A percentile compares a stretch with the other conserved stretches of the same genome.
These are phyloP conservation scores for Globisporangium perplexum DNA, from an alignment of 352 stramenopile genomes.

Conservation along the genomic window DNA sequence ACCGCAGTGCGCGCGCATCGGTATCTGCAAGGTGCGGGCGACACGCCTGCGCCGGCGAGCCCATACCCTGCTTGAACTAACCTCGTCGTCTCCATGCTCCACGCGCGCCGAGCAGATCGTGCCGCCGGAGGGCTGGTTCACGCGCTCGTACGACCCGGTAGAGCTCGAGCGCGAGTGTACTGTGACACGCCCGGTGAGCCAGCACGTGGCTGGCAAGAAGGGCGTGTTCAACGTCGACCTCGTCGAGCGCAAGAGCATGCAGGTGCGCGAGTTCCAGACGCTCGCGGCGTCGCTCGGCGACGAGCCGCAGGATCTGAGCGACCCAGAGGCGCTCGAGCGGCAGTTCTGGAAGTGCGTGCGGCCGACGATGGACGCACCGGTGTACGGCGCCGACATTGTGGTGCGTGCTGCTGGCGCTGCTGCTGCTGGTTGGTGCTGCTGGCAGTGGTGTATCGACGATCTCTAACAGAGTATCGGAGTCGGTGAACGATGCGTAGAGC, in stretches of 20 bases:
- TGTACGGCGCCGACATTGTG: slow-evolving; percentile 90
- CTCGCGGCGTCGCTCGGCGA: slow-evolving; percentile 32
- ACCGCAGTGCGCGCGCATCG: slow-evolving; percentile 62
- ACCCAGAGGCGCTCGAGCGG: slow-evolving; percentile 61
- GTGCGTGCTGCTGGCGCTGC: slow-evolving; percentile 30
- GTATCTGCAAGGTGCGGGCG: slow-evolving; percentile 87
- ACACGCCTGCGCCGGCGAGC: no score
- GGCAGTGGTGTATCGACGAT: background rate
- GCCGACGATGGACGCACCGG: slow-evolving; percentile 78
- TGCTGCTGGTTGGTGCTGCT: no score
- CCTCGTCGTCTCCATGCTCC: no score
- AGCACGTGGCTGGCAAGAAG: slow-evolving; percentile 88
- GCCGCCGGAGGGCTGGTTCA: slow-evolving; percentile 72
- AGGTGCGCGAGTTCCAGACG: slow-evolving; percentile 48
- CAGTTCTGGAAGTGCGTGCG: slow-evolving; percentile 87
- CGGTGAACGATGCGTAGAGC: slow-evolving; percentile 20
- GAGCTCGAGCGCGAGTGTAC: slow-evolving; percentile 27
- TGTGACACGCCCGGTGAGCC: slow-evolving; percentile 63
- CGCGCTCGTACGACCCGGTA: slow-evolving; percentile 52
- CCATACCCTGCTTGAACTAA: no score
- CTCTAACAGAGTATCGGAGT: background rate
- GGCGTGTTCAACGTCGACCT: slow-evolving; percentile 90
- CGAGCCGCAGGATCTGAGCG: slow-evolving; percentile 5
- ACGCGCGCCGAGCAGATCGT: no score
- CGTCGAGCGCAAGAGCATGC: slow-evolving; percentile 78